Conservation (phyloP, 352 stramenopile genomes). For the Phytophthora citricola region DNA sequence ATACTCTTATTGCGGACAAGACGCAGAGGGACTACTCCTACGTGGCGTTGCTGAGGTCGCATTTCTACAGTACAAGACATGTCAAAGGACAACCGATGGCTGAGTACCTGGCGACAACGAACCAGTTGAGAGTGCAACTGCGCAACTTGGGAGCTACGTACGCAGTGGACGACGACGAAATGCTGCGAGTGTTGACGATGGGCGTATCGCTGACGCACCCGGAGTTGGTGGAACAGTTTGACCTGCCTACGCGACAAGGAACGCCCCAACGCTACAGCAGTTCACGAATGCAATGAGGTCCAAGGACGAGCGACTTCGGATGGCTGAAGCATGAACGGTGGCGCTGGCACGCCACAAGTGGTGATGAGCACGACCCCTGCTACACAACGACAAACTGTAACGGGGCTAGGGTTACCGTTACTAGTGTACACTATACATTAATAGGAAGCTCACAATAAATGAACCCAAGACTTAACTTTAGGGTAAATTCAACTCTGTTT, state of each 20-base stretch:
- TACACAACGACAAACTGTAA: too few species aligned
- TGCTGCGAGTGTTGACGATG: too few species aligned
- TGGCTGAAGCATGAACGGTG: not conserved
- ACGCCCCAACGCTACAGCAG: slow-evolving; percentile 5
- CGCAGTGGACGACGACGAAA: too few species aligned
- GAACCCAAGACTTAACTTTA: too few species aligned
- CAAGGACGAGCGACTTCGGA: not conserved
- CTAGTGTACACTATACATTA: too few species aligned
- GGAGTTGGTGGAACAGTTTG: too few species aligned
- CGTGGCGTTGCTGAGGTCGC: not conserved
- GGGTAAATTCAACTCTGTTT: too few species aligned
- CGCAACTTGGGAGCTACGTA: too few species aligned
- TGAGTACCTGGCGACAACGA: not conserved
- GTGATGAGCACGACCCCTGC: not conserved
- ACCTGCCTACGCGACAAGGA: not conserved
- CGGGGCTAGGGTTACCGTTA: too few species aligned
- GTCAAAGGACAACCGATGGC: not conserved
- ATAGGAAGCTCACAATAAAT: too few species aligned
- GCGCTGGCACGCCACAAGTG: not conserved
- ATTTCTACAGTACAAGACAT: not conserved
- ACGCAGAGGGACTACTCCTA: slow-evolving; percentile 1
- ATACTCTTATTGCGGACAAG: not conserved
- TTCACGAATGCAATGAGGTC: not conserved
- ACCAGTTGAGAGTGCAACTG: too few species aligned
- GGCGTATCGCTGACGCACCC: too few species aligned